phyloP scores from a whole-genome alignment of 106 monocot species.

The Dendrobium chrysotoxum region DNA sequence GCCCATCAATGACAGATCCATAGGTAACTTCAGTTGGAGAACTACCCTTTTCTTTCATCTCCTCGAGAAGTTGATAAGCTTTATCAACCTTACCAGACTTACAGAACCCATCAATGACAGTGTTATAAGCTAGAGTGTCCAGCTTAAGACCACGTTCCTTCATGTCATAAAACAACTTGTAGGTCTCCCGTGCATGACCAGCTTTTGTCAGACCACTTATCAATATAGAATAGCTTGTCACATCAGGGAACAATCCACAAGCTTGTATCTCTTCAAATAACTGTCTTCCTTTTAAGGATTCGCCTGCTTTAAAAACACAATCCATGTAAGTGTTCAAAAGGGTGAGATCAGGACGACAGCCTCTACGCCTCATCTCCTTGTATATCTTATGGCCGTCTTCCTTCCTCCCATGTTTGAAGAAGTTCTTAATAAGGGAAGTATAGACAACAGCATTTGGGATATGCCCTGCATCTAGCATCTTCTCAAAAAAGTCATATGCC shows the following conservation, averaged over 20 bases:
- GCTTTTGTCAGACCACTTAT: slow-evolving; percentile 86
- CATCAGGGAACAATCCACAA: slow-evolving; percentile 68
- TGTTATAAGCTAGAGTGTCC: slow-evolving; percentile 79
- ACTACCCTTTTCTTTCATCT: slow-evolving; percentile 75
- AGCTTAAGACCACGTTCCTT: slow-evolving; percentile 78
- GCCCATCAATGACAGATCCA: slow-evolving; percentile 85
- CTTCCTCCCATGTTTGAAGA: slow-evolving; percentile 78
- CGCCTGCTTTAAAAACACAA: slow-evolving; percentile 89
- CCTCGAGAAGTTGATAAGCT: slow-evolving; percentile 94
- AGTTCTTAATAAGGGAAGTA: slow-evolving; percentile 83
- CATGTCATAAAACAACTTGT: slow-evolving; percentile 76
- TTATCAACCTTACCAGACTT: slow-evolving; percentile 94
- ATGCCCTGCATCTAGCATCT: slow-evolving; percentile 84
- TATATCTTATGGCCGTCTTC: slow-evolving; percentile 96
- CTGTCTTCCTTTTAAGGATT: slow-evolving; percentile 54
- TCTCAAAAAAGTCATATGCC: slow-evolving; percentile 81
- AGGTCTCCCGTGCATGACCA: slow-evolving; percentile 69
- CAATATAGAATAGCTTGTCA: slow-evolving; percentile 73
- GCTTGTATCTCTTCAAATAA: slow-evolving; percentile 76
- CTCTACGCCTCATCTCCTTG: slow-evolving; percentile 75
- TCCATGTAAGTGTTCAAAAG: slow-evolving; percentile 97
- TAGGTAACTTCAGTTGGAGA: slow-evolving; percentile 84
- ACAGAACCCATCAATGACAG: slow-evolving; percentile 90
- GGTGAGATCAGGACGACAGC: slow-evolving; percentile 75
- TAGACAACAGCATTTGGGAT: slow-evolving; percentile 73